These are phyloP conservation scores for Westerdykella aurantiaca DNA, from an alignment of 2,329 filamentous ascomycete species.

Conservation along the genomic window DNA sequence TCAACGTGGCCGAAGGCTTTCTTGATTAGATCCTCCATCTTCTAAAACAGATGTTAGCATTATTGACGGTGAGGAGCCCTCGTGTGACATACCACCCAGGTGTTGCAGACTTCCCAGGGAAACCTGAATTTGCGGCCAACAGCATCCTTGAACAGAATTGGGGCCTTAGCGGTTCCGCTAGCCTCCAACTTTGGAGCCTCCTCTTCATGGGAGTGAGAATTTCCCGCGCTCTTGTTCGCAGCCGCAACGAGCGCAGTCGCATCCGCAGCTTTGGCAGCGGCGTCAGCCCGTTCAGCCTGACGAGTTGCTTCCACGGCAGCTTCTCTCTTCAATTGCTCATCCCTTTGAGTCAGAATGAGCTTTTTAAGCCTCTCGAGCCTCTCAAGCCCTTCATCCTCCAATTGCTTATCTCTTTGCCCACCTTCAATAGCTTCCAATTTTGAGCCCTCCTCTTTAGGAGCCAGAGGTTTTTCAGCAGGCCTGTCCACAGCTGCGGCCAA, in stretches of 20 bases:
- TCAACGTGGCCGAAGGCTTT: slow-evolving; percentile 47
- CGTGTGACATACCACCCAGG: slow-evolving; percentile 65
- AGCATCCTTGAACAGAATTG: slow-evolving; percentile 87
- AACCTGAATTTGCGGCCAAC: slow-evolving; percentile 90
- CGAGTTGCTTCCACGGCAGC: slow-evolving; percentile 26
- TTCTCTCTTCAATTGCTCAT: slow-evolving; percentile 36
- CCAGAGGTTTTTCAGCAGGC: too few relatives aligned
- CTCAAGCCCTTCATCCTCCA: slow-evolving; percentile 34
- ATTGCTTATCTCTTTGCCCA: slow-evolving; percentile 32
- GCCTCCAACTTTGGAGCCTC: slow-evolving; percentile 35
- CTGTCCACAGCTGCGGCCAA: too few relatives aligned
- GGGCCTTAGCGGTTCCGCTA: slow-evolving; percentile 56
- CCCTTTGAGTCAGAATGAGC: slow-evolving; percentile 40
- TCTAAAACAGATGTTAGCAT: slow-evolving; percentile 52
- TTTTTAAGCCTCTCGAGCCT: slow-evolving; percentile 31
- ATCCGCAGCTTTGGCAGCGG: slow-evolving; percentile 46
- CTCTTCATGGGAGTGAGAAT: slow-evolving; percentile 39
- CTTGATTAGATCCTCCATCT: slow-evolving; percentile 46
- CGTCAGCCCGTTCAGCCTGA: slow-evolving; percentile 43
- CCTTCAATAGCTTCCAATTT: too few relatives aligned
- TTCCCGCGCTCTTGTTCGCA: slow-evolving; percentile 37
- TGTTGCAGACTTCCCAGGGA: slow-evolving; percentile 77
- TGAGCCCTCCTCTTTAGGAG: too few relatives aligned
- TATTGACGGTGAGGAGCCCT: neutral
- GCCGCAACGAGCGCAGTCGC: slow-evolving; percentile 47